Percentiles rank a stretch among this genome's conserved stretches.
These are phyloP conservation scores for Amanita rubescens DNA, from an alignment of 768 basidiomycete genomes.

Conservation along the genomic window DNA sequence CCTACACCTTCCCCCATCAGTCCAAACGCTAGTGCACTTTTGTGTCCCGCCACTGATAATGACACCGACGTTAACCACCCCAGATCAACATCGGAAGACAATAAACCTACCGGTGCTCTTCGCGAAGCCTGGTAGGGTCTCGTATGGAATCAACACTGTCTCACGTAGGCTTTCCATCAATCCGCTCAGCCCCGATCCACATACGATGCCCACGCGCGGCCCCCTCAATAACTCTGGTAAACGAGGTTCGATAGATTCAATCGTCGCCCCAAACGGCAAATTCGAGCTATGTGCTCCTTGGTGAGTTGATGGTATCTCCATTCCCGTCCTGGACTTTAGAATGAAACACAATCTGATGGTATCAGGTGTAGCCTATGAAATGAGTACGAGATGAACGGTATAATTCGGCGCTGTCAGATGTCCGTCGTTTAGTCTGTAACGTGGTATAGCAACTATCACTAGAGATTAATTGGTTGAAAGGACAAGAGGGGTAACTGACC, in stretches of 20 bases:
- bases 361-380: not conserved
- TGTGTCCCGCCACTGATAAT: conserved; percentile 75
- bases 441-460: not conserved
- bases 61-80: not conserved
- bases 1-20: conserved; percentile 52
- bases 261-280: conserved; percentile 7
- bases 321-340: not conserved
- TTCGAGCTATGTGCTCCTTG: not conserved
- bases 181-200: conserved; percentile 79
- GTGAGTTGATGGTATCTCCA: conserved; percentile 3
- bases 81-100: not conserved
- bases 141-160: conserved; percentile 55
- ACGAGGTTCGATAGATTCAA: not conserved
- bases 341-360: not conserved
- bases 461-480: not conserved
- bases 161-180: conserved; percentile 57
- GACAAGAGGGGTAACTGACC: not conserved
- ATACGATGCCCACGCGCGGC: conserved; percentile 77
- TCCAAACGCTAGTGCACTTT: conserved; percentile 77
- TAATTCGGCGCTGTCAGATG: no score
- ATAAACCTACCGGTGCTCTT: conserved; percentile 64
- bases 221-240: conserved; percentile 29
- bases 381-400: not conserved
- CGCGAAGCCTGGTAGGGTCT: conserved; percentile 63
- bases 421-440: not conserved